Base-by-base conservation (phyloP, 495 filamentous ascomycete genomes). In the Haplographium delicatum region DNA sequence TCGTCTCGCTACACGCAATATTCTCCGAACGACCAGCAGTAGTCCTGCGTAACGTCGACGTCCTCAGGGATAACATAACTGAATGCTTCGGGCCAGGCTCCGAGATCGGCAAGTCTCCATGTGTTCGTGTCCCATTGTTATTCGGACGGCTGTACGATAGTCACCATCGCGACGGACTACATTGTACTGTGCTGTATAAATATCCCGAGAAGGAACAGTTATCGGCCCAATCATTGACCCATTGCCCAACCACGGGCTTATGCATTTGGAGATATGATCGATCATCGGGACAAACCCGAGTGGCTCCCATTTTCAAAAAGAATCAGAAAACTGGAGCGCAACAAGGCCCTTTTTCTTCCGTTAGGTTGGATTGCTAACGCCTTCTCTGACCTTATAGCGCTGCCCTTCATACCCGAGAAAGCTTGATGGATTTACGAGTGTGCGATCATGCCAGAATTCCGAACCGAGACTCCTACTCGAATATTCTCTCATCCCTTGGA, bases 231-330 rank as follows among this genome's bases (percentile, higher is more conserved):
- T 1, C 1, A 19, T 11, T 10, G 13, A 19, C 4, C 4, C 18
- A 1, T 0, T 5, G 6, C 35, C 15, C 3, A 10, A 39, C n/a
- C n/a, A n/a, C n/a, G n/a, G 30, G 33, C 46, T 4, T 24, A 40
- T 49, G 27, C 46, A 22, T 49, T 23, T 13, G 40, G 20, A 10
- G 16, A 5, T 18, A n/a, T n/a, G n/a, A n/a, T n/a, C 22, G 33
- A 38, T 35, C 4, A 22, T 47, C 22, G 34, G 28, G 15, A 49
- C 19, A 49, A 10, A 39, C 31, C 31, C 33, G 46, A 49, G 33
- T 49, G 34, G 47, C 27, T 31, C 13, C 28, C 28, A 31, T 20
- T 8, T 39, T 39, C 13, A 4, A 39, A 18, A 19, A 13, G 9
- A 5, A 19, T 39, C 35, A 5, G n/a, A n/a, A n/a, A n/a, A n/a